Percentiles rank a stretch among this genome's conserved stretches.
Conservation (phyloP, 2,329 filamentous ascomycete genomes). For the Pseudopyricularia cyperi region DNA sequence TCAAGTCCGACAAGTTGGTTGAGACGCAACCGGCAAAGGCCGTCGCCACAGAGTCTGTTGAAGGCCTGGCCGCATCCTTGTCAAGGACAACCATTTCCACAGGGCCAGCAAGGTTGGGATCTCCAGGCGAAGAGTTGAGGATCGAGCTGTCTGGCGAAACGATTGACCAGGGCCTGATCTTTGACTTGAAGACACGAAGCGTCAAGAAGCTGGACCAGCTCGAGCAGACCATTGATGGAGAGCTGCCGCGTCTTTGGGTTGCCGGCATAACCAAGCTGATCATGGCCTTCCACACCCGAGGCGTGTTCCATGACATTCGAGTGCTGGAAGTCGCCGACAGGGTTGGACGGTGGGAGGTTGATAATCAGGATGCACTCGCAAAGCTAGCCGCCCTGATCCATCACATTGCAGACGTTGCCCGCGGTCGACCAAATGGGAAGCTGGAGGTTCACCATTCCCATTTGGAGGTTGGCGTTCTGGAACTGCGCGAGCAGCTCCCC, state of each 20-base stretch:
- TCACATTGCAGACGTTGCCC: conserved; percentile 9
- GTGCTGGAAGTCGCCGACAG: conserved; percentile 17
- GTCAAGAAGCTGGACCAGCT: conserved; percentile 12
- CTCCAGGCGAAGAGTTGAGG: neutral
- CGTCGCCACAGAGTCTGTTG: neutral
- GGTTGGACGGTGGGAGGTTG: conserved; percentile 19
- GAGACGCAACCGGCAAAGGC: neutral
- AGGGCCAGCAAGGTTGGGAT: neutral
- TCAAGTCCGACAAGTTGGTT: neutral
- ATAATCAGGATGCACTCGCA: conserved; percentile 16
- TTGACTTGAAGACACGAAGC: conserved; percentile 32
- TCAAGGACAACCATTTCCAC: neutral
- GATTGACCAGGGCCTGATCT: conserved; percentile 19
- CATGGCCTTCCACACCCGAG: conserved; percentile 24
- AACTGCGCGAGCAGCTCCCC: conserved; percentile 11
- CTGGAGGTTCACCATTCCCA: conserved; percentile 12
- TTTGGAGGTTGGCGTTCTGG: conserved; percentile 6
- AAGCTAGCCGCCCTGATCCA: conserved; percentile 16
- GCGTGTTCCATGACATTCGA: conserved; percentile 21
- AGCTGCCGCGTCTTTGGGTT: conserved; percentile 29
- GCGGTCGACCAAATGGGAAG: conserved; percentile 5
- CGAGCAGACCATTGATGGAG: conserved; percentile 15
- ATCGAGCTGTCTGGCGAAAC: conserved; percentile 11
- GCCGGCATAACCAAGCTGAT: conserved; percentile 24
- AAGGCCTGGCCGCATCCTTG: neutral